A percentile compares a stretch with the other conserved stretches of the same genome.
Evolutionary conservation across 495 filamentous ascomycete species (phyloP).

Genomic region (Wilcoxina mikolae): DNA sequence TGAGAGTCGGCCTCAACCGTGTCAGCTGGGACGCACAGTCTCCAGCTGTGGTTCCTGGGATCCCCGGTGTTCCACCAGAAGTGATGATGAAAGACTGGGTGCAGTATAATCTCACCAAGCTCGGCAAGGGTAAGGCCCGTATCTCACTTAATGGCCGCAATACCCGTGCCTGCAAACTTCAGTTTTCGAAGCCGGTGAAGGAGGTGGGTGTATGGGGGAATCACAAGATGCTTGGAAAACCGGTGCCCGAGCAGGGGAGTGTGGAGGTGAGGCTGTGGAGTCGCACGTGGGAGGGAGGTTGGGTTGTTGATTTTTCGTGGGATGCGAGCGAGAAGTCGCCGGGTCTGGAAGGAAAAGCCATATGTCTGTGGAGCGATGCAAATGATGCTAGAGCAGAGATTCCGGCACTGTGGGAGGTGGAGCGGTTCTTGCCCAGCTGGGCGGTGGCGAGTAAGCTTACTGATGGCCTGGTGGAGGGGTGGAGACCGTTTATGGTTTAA

Average conservation of each 20-base stretch:
- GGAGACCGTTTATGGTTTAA: not conserved
- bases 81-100: too few species aligned
- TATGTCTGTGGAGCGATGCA: conserved; percentile 80
- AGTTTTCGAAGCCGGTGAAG: conserved; percentile 47
- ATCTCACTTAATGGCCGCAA: conserved; percentile 45
- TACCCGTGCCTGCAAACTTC: conserved; percentile 54
- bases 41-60: conserved; percentile 41
- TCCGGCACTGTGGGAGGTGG: conserved; percentile 72
- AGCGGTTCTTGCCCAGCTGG: conserved; percentile 64
- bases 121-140: conserved; percentile 39
- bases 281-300: conserved; percentile 55
- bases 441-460: conserved; percentile 54
- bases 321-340: conserved; percentile 44
- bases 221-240: conserved; percentile 13
- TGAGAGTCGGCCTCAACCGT: conserved; percentile 36
- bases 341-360: conserved; percentile 56
- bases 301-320: conserved; percentile 64
- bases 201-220: conserved; percentile 25
- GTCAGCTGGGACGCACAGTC: conserved; percentile 59
- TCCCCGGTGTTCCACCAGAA: conserved; percentile 32
- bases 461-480: conserved; percentile 31
- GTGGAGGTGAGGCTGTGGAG: conserved; percentile 54
- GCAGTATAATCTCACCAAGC: conserved; percentile 33
- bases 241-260: conserved; percentile 32
- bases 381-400: conserved; percentile 51